Evolutionary conservation across 225 moss, liverwort and hornwort species (phyloP).

Genomic region (Antitrichia curtipendula): DNA sequence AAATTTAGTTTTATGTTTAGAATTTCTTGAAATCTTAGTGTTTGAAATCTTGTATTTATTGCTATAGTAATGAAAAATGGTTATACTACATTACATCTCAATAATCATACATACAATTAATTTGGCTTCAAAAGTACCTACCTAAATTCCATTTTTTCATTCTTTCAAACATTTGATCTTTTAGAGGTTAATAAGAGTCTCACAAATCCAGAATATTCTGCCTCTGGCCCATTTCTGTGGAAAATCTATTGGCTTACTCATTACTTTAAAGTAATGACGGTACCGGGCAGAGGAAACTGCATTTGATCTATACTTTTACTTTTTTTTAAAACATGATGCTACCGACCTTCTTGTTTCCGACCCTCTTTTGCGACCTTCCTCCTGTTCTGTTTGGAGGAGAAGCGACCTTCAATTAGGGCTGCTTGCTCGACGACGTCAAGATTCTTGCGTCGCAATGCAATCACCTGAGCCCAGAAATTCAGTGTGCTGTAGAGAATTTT

Average conservation of each 20-base stretch:
- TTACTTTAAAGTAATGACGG: neutral
- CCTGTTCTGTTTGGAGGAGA: neutral
- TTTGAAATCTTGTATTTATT: neutral
- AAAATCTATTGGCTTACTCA: neutral
- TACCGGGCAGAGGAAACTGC: neutral
- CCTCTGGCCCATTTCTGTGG: too few relatives aligned
- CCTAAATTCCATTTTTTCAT: neutral
- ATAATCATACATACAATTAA: neutral
- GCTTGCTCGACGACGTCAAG: neutral
- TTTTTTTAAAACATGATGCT: neutral
- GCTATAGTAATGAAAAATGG: fast-evolving
- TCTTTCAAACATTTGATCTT: neutral
- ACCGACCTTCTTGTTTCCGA: neutral
- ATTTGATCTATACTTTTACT: neutral
- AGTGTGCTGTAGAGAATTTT: neutral
- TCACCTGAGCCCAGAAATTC: neutral
- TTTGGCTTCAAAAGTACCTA: neutral
- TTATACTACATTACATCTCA: neutral
- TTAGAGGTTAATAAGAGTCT: too few relatives aligned
- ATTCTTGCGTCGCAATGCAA: neutral
- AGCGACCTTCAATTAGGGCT: neutral
- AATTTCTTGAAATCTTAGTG: too few relatives aligned
- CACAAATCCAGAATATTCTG: neutral
- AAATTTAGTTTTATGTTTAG: neutral
- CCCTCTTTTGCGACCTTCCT: neutral